Base-by-base conservation (phyloP, 2,329 filamentous ascomycete genomes). In the Trichoderma aggressivum region DNA sequence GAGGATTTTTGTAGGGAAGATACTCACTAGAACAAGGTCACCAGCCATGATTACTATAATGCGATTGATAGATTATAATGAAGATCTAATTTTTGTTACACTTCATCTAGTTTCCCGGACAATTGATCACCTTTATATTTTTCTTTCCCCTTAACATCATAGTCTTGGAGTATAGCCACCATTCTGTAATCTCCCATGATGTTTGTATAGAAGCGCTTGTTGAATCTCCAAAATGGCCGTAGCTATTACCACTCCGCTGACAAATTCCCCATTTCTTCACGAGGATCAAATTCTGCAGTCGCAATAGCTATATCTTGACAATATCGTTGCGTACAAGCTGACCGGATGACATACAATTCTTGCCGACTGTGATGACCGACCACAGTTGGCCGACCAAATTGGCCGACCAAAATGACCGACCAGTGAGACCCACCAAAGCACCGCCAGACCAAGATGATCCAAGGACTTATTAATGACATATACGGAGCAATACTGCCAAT, bases 1-100 rank as follows among this genome's bases (percentile, higher is more conserved):
- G 2, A 18, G 26, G 7, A 8, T 3, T 21, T 53, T 16, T 39
- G 16, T 6, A 55, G 16, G 56, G 10, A 39, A 2, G 18, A 50
- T 47, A 70, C 66, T 63, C 28, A 70, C 66, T 34, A 70, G 66
- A 28, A 70, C 66, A 60, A 62, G 58, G 21, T 70, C 66, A 26
- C 39, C 39, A 34, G 66, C 36, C 66, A 70, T 70, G 55, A n/a
- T 63, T 63, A 18, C 14, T 30, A 18, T 21, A 24, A 28, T 2
- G 36, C 5, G n/a, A 47, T 11, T 12, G 39, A 5, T 26, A 16
- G 39, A 26, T 12, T 18, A 3, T 50, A n/a, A 10, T 21, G 26
- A 30, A 14, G 26, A n/a, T 21, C 39, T 43, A 1, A 50, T 16
- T 10, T 61, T n/a, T 30, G 26, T 32, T 16, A 30, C 10, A 16